A percentile compares a stretch with the other conserved stretches of the same genome.
Conservation (phyloP, 2,329 filamentous ascomycete genomes). For the Coniochaeta pulveracea region DNA sequence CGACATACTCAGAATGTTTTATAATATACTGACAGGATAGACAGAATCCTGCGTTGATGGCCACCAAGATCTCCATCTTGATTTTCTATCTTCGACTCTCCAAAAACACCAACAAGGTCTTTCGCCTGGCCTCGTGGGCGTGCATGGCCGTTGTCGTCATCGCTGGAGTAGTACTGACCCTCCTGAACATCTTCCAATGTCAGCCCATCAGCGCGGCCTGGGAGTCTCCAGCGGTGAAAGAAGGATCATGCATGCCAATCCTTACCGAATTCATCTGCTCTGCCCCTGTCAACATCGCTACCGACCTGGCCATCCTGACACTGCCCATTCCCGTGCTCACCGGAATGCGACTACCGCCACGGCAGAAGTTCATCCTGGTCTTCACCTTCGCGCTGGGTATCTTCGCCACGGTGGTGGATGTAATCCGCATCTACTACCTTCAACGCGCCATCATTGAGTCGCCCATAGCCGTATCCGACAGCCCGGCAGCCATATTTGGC, state of each 20-base stretch:
- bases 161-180: conserved; percentile 66
- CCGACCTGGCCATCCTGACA: conserved; percentile 77
- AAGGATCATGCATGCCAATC: conserved; percentile 40
- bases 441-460: conserved; percentile 53
- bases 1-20: too few species aligned
- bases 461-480: conserved; percentile 22
- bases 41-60: conserved; percentile 81
- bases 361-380: conserved; percentile 80
- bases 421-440: conserved; percentile 81
- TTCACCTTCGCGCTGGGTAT: conserved; percentile 79
- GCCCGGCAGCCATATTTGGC: conserved; percentile 35
- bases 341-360: conserved; percentile 69
- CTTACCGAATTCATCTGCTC: conserved; percentile 59
- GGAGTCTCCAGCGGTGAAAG: conserved; percentile 21
- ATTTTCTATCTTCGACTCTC: conserved; percentile 82
- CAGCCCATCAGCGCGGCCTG: conserved; percentile 63
- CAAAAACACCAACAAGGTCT: conserved; percentile 62
- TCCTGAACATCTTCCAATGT: conserved; percentile 85
- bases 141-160: conserved; percentile 69
- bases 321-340: conserved; percentile 83
- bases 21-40: too few species aligned
- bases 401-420: conserved; percentile 80
- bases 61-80: conserved; percentile 84
- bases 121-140: conserved; percentile 72
- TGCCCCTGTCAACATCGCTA: conserved; percentile 84